Evolutionary conservation across 257 asterid genomes (phyloP).

Genomic region (Plantago major): DNA sequence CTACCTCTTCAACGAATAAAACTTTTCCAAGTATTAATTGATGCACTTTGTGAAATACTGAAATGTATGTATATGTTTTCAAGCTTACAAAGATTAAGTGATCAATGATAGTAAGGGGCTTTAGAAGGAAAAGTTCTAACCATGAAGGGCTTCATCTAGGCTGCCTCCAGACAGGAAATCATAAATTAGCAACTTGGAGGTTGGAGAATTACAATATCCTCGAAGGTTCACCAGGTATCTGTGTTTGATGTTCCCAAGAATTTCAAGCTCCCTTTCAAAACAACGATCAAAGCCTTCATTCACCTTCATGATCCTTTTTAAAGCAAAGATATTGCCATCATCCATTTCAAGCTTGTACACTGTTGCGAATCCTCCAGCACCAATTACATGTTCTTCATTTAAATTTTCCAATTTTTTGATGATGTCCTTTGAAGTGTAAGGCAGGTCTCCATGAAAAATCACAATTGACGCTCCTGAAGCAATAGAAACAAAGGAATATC

Average conservation of each 20-base stretch:
- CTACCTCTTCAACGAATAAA: too few relatives aligned
- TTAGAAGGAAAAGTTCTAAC: slow-evolving; percentile 25
- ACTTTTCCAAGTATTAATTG: too few relatives aligned
- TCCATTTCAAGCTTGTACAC: slow-evolving; percentile 93
- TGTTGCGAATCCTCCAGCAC: slow-evolving; percentile 91
- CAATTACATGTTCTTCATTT: slow-evolving; percentile 83
- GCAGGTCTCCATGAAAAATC: slow-evolving; percentile 94
- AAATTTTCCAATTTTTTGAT: slow-evolving; percentile 70
- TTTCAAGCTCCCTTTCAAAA: slow-evolving; percentile 89
- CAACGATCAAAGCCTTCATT: slow-evolving; percentile 82
- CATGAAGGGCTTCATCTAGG: slow-evolving; percentile 87
- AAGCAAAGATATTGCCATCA: slow-evolving; percentile 80
- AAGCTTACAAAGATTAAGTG: too few relatives aligned
- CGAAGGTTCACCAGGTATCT: slow-evolving; percentile 79
- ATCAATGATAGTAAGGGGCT: too few relatives aligned
- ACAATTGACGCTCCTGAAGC: slow-evolving; percentile 88
- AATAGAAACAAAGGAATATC: slow-evolving; percentile 7
- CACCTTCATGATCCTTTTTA: slow-evolving; percentile 75
- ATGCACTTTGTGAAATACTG: too few relatives aligned
- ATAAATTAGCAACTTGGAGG: slow-evolving; percentile 72
- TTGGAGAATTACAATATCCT: slow-evolving; percentile 88
- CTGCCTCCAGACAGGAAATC: slow-evolving; percentile 87
- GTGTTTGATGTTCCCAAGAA: slow-evolving; percentile 92
- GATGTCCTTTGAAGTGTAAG: slow-evolving; percentile 87
- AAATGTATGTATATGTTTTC: too few relatives aligned